Evolutionary conservation across 2,329 filamentous ascomycete species (phyloP).

Genomic region (Cordyceps cicadae): DNA sequence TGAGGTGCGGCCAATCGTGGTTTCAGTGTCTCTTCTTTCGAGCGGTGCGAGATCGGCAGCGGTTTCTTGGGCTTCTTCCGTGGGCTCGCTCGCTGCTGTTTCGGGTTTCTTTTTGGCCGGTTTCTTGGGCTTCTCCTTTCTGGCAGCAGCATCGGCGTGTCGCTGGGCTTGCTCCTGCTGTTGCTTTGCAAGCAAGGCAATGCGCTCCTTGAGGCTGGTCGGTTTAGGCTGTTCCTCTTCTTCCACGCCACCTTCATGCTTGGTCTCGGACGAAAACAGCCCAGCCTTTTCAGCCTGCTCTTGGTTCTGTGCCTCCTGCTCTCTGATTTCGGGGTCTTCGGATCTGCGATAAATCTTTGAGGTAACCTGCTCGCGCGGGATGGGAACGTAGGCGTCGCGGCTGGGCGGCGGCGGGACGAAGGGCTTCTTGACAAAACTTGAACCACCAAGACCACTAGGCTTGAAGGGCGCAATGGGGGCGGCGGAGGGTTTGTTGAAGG

Average conservation of each 20-base stretch:
- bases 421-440: constrained; percentile 85
- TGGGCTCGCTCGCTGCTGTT: constrained; percentile 28
- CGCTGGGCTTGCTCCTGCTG: constrained; percentile 82
- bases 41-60: constrained; percentile 24
- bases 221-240: constrained; percentile 82
- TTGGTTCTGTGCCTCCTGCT: constrained; percentile 56
- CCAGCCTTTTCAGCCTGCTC: constrained; percentile 64
- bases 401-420: constrained; percentile 94
- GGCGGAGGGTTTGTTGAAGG: constrained; percentile 86
- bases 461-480: constrained; percentile 88
- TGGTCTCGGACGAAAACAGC: constrained; percentile 34
- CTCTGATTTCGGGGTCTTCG: constrained; percentile 68
- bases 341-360: constrained; percentile 77
- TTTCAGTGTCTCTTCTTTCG: constrained; percentile 41
- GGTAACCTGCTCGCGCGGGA: constrained; percentile 59
- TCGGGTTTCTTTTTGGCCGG: constrained; percentile 58
- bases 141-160: constrained; percentile 67
- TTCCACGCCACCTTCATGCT: constrained; percentile 41
- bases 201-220: constrained; percentile 87
- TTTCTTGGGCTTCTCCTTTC: constrained; percentile 83
- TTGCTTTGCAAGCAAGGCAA: constrained; percentile 87
- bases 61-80: constrained; percentile 18
- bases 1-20: constrained; percentile 40
- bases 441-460: constrained; percentile 55
- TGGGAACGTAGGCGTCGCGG: constrained; percentile 81